Evolutionary conservation across 2,329 filamentous ascomycete species (phyloP).

Genomic region (Pestalotiopsis sp.): DNA sequence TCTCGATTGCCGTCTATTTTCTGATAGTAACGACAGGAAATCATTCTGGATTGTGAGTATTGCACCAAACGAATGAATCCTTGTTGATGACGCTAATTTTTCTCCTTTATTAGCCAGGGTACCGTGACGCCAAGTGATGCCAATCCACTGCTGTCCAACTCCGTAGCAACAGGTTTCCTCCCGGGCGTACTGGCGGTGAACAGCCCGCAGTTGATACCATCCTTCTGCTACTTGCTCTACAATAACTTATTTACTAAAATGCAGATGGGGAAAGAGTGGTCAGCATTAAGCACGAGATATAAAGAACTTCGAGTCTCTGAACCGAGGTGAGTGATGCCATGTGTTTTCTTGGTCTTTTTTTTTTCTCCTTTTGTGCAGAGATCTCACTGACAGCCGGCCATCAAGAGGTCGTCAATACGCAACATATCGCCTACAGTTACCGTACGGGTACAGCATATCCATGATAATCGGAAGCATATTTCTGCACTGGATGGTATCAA

Average conservation of each 20-base stretch:
- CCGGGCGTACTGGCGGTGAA: conserved; percentile 31
- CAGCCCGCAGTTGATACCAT: conserved; percentile 40
- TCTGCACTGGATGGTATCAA: conserved; percentile 45
- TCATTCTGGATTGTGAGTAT: not conserved
- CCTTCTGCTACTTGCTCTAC: conserved; percentile 38
- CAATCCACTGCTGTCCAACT: not conserved
- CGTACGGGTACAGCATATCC: conserved; percentile 40
- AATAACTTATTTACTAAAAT: conserved; percentile 45
- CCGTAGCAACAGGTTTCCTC: conserved; percentile 9
- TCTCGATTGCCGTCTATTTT: not conserved
- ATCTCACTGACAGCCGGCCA: not conserved
- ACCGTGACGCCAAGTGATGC: conserved; percentile 2
- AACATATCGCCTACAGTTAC: conserved; percentile 40
- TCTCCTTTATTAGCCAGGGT: not conserved
- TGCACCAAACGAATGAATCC: not conserved
- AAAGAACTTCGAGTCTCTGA: conserved; percentile 35
- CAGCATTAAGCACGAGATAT: conserved; percentile 29
- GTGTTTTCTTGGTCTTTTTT: no score
- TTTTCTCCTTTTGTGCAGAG: not conserved
- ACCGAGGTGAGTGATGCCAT: conserved; percentile 18
- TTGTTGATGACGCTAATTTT: not conserved
- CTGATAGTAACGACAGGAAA: not conserved
- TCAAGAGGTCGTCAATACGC: conserved; percentile 29
- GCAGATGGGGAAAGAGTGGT: conserved; percentile 43
- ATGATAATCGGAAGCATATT: conserved; percentile 33